Percentiles rank a stretch among this genome's conserved stretches.
Conservation (phyloP, 2,329 filamentous ascomycete species). For the Xylaria hypoxylon region DNA sequence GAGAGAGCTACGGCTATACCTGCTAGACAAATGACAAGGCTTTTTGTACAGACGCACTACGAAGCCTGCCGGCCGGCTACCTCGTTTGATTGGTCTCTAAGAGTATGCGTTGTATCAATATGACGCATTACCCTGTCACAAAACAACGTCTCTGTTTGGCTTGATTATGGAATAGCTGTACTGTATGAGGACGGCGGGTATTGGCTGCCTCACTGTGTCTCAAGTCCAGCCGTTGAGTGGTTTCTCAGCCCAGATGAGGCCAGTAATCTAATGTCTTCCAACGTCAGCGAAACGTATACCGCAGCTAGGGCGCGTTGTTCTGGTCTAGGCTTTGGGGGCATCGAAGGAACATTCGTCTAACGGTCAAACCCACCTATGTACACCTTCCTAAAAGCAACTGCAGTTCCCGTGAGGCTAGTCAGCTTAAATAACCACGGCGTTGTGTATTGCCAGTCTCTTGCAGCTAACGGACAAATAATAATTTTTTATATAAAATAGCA, state of each 20-base stretch:
- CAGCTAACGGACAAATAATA: not conserved
- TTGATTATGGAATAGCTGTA: not conserved
- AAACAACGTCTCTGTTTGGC: not conserved
- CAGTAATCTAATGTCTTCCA: not conserved
- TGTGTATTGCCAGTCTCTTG: not conserved
- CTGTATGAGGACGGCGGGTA: not conserved
- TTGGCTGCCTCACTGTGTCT: not conserved
- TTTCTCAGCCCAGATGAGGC: too few relatives aligned
- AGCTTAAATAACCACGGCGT: not conserved
- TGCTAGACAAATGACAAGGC: not conserved
- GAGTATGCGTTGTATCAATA: not conserved
- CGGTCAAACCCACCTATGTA: not conserved
- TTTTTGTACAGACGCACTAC: too few relatives aligned
- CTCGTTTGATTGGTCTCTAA: not conserved
- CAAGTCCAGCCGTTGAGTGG: not conserved
- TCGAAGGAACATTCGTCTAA: too few relatives aligned
- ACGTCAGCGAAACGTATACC: not conserved
- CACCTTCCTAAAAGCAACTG: not conserved
- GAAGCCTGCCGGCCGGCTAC: not conserved
- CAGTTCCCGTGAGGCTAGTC: not conserved
- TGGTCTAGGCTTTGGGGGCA: too few relatives aligned
- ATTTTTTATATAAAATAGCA: too few relatives aligned
- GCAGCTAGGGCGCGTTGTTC: not conserved
- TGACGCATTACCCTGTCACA: not conserved
- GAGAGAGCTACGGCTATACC: not conserved